Percentiles rank a stretch among this genome's conserved stretches.
phyloP scores from a whole-genome alignment of 2,329 filamentous ascomycete genomes.

The Blumeria graminis region DNA sequence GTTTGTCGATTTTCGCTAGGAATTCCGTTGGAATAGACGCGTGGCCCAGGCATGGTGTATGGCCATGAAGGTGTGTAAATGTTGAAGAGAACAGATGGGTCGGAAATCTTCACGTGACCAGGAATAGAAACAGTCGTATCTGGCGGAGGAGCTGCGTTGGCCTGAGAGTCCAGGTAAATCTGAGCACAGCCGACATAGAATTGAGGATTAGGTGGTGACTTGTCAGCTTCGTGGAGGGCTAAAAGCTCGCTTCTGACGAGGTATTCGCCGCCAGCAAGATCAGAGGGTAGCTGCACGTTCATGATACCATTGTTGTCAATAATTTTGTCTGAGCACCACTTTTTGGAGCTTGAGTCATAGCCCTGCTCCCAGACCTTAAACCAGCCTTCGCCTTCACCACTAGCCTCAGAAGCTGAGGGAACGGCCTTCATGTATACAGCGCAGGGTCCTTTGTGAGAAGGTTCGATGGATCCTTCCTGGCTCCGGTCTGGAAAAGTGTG shows the following conservation, averaged over 20 bases:
- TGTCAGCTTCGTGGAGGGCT: constrained; percentile 37
- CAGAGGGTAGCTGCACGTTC: constrained; percentile 33
- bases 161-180: constrained; percentile 32
- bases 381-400: constrained; percentile 42
- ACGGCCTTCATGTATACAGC: constrained; percentile 53
- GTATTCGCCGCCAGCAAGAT: constrained; percentile 41
- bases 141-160: constrained; percentile 22
- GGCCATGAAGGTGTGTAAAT: constrained; percentile 31
- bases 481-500: constrained; percentile 32
- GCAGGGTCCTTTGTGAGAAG: constrained; percentile 41
- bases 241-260: constrained; percentile 46
- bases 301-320: constrained; percentile 39
- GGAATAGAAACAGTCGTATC: constrained; percentile 33
- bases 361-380: constrained; percentile 56
- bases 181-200: constrained; percentile 53
- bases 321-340: constrained; percentile 50
- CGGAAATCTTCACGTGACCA: constrained; percentile 30
- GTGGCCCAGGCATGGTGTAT: constrained; percentile 34
- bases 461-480: constrained; percentile 30
- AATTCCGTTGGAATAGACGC: constrained; percentile 7
- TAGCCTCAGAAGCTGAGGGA: constrained; percentile 24
- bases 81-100: constrained; percentile 36
- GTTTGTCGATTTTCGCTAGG: not conserved
- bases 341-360: constrained; percentile 27
- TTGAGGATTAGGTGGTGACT: constrained; percentile 33